Evolutionary conservation across 345 rosid species (phyloP).

Genomic region (Eucalyptus cloeziana): DNA sequence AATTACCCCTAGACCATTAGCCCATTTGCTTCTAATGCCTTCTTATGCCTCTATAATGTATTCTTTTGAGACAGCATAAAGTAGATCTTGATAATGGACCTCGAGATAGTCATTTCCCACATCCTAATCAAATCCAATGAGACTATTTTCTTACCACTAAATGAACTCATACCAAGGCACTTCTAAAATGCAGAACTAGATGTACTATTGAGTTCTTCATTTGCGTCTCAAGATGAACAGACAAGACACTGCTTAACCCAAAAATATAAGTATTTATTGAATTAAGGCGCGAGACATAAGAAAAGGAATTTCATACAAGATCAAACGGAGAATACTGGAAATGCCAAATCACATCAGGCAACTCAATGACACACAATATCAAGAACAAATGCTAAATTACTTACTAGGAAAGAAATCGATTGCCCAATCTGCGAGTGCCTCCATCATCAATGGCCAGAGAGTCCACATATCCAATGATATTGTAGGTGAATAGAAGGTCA

Average conservation of each 20-base stretch:
- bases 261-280: background rate
- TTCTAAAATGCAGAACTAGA: background rate
- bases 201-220: background rate
- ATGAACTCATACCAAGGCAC: background rate
- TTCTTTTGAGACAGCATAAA: background rate
- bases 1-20: background rate
- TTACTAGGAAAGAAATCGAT: slow-evolving; percentile 93
- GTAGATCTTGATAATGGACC: background rate
- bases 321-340: background rate
- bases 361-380: background rate
- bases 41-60: background rate
- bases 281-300: background rate
- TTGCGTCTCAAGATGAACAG: background rate
- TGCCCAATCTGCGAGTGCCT: slow-evolving; percentile 94
- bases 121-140: background rate
- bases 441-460: slow-evolving; percentile 96
- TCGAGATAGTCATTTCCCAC: background rate
- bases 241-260: background rate
- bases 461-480: slow-evolving; percentile 96
- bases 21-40: background rate
- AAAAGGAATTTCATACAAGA: background rate
- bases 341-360: background rate
- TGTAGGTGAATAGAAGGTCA: slow-evolving; percentile 94
- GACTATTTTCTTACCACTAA: background rate
- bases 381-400: background rate